Evolutionary conservation across 129 eudicot species (phyloP).

Genomic region (Lactuca saligna): DNA sequence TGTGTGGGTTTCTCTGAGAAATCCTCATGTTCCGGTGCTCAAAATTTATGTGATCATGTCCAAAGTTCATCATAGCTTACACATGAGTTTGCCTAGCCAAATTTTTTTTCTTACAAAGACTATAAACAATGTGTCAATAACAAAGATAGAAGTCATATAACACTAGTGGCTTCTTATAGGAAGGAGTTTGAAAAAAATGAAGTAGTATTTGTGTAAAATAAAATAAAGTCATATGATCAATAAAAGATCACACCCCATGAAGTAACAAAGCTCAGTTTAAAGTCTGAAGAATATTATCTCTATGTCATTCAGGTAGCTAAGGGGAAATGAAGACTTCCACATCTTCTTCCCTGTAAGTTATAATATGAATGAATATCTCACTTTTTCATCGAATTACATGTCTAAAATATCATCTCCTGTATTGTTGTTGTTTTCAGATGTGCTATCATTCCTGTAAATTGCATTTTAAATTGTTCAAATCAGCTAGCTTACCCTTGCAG

Average conservation of each 20-base stretch:
- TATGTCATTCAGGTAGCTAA: slow-evolving; percentile 6
- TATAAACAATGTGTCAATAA: no score
- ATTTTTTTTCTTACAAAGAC: no score
- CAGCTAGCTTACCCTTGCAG: slow-evolving; percentile 32
- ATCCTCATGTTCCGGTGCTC: no score
- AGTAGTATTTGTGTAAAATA: no score
- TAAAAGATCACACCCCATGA: neutral
- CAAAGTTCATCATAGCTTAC: no score
- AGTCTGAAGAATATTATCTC: slow-evolving; percentile 24
- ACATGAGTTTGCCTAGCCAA: no score
- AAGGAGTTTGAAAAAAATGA: no score
- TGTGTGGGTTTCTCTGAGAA: no score
- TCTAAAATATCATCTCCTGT: slow-evolving; percentile 3
- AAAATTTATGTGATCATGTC: no score
- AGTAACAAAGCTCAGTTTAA: neutral
- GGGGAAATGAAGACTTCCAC: slow-evolving; percentile 30
- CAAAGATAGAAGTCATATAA: no score
- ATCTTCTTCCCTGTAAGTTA: slow-evolving; percentile 32
- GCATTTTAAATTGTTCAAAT: slow-evolving; percentile 25
- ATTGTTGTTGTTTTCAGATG: slow-evolving; percentile 26
- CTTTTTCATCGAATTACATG: neutral
- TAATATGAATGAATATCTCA: neutral
- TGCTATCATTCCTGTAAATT: slow-evolving; percentile 35
- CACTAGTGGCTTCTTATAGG: no score
- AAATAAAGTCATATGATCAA: no score